These are phyloP conservation scores for Bryoglossum gracile DNA, from an alignment of 495 filamentous ascomycete genomes.

Conservation along the genomic window DNA sequence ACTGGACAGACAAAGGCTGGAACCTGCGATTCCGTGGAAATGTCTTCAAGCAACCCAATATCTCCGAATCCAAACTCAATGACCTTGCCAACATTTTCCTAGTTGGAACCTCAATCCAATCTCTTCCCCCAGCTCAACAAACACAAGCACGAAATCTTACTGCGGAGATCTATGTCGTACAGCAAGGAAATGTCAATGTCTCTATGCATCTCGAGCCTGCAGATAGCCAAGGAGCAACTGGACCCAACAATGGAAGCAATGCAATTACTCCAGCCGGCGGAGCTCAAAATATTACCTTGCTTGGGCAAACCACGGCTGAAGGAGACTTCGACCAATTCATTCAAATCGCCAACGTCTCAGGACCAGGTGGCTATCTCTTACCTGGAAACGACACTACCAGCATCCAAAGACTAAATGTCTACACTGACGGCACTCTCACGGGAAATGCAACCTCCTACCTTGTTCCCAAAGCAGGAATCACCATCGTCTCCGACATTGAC, in stretches of 20 bases:
- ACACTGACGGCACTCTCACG: conserved; percentile 50
- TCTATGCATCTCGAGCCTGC: conserved; percentile 53
- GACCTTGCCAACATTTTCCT: conserved; percentile 65
- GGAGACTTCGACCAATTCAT: conserved; percentile 70
- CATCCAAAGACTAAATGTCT: conserved; percentile 60
- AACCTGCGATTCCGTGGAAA: conserved; percentile 71
- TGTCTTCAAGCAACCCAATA: conserved; percentile 69
- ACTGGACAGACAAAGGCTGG: conserved; percentile 72
- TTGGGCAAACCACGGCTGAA: conserved; percentile 49
- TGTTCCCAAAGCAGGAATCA: conserved; percentile 57
- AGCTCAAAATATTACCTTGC: conserved; percentile 46
- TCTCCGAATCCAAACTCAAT: conserved; percentile 51
- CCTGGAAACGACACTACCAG: conserved; percentile 53
- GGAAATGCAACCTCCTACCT: conserved; percentile 75
- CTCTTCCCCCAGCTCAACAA: conserved; percentile 51
- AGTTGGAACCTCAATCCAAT: conserved; percentile 49
- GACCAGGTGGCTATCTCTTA: conserved; percentile 38
- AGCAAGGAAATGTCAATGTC: conserved; percentile 56
- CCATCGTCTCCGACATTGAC: conserved; percentile 68
- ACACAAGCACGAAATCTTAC: conserved; percentile 67
- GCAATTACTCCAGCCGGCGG: conserved; percentile 41
- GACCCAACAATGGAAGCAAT: conserved; percentile 30
- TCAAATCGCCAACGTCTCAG: conserved; percentile 42
- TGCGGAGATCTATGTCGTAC: conserved; percentile 60
- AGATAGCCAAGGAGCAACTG: conserved; percentile 15